These are phyloP conservation scores for Achlya hypogyna DNA, from an alignment of 352 stramenopile genomes.

Conservation along the genomic window DNA sequence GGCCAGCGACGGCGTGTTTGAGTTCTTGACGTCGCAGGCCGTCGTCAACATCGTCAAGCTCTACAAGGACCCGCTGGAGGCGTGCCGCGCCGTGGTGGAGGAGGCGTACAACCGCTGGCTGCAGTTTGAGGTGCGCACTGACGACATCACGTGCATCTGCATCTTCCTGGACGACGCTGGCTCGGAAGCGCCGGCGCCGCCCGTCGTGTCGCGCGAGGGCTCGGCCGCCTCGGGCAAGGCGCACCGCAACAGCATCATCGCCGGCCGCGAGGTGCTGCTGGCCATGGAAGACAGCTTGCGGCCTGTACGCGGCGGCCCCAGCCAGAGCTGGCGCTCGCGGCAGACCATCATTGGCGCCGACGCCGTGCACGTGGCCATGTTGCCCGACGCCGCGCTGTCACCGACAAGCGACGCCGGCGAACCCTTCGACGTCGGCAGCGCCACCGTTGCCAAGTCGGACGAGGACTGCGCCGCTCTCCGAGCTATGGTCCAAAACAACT, in stretches of 20 bases:
- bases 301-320: slow-evolving; percentile 44
- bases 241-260: slow-evolving; percentile 72
- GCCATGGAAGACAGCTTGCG: slow-evolving; percentile 54
- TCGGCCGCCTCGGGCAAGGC: slow-evolving; percentile 28
- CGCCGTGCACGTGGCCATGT: slow-evolving; percentile 68
- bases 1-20: slow-evolving; percentile 91
- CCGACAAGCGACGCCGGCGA: slow-evolving; percentile 12
- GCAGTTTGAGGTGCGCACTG: slow-evolving; percentile 88
- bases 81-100: slow-evolving; percentile 83
- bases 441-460: slow-evolving; percentile 47
- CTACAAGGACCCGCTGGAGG: slow-evolving; percentile 80
- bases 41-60: slow-evolving; percentile 87
- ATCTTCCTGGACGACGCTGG: slow-evolving; percentile 60
- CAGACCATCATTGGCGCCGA: slow-evolving; percentile 82
- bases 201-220: background rate
- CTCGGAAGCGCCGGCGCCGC: slow-evolving; percentile 31
- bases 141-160: slow-evolving; percentile 91
- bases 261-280: slow-evolving; percentile 67
- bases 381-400: slow-evolving; percentile 31
- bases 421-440: slow-evolving; percentile 23
- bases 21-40: slow-evolving; percentile 92
- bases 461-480: slow-evolving; percentile 80
- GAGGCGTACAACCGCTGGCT: slow-evolving; percentile 92
- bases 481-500: slow-evolving; percentile 84
- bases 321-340: slow-evolving; percentile 50